These are phyloP conservation scores for Apocynum venetum DNA, from an alignment of 257 asterid genomes.

Conservation along the genomic window DNA sequence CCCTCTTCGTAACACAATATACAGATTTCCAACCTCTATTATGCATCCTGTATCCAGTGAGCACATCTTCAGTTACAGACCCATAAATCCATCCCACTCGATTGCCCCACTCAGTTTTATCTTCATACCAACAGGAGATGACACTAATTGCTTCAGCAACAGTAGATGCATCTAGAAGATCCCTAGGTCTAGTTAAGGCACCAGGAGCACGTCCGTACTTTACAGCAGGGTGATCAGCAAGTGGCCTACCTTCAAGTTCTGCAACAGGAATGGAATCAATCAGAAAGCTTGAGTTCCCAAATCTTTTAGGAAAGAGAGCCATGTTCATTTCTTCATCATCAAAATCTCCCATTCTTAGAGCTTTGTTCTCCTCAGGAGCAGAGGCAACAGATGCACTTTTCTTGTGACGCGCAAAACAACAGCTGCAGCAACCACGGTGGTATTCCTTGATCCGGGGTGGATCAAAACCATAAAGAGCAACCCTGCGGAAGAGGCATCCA, in stretches of 20 bases:
- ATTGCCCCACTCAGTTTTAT: conserved; percentile 88
- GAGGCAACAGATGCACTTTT: conserved; percentile 40
- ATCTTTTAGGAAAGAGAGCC: conserved; percentile 63
- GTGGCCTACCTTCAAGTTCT: conserved; percentile 81
- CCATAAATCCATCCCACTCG: conserved; percentile 95
- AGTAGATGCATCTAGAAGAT: conserved; percentile 73
- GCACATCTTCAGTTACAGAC: conserved; percentile 83
- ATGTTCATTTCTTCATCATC: conserved; percentile 71
- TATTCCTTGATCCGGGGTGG: conserved; percentile 72
- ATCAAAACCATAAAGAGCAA: conserved; percentile 82
- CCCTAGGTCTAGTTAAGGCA: conserved; percentile 64
- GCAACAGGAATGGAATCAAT: conserved; percentile 80
- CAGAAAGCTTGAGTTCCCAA: conserved; percentile 71
- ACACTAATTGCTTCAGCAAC: conserved; percentile 90
- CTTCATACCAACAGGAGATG: conserved; percentile 88
- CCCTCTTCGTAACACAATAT: conserved; percentile 78
- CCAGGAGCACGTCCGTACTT: conserved; percentile 82
- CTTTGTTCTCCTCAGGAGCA: conserved; percentile 56
- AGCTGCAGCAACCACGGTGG: conserved; percentile 61
- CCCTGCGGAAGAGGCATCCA: conserved; percentile 77
- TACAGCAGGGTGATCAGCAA: conserved; percentile 81
- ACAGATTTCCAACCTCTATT: conserved; percentile 85
- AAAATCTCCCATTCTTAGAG: conserved; percentile 64
- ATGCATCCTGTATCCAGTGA: conserved; percentile 87
- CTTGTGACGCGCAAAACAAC: conserved; percentile 50